Evolutionary conservation across 2,329 filamentous ascomycete genomes (phyloP).

Genomic region (Aspergillus fischeri): DNA sequence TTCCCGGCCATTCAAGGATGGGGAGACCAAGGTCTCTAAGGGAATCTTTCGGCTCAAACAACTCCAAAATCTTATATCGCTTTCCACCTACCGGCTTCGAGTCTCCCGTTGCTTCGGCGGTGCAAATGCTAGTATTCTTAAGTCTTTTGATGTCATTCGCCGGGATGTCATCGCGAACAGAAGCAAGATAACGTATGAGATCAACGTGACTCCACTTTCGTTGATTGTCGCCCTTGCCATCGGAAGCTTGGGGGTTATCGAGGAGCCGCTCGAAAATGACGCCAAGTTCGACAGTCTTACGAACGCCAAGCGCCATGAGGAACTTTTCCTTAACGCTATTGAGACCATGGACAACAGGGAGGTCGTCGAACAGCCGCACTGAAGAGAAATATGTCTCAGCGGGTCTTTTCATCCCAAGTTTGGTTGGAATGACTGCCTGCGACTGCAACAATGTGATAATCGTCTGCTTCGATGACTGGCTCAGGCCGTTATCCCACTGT

Average conservation of each 20-base stretch:
- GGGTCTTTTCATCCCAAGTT: slow-evolving; percentile 81
- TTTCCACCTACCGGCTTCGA: slow-evolving; percentile 54
- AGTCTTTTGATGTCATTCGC: slow-evolving; percentile 73
- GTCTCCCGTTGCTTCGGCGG: slow-evolving; percentile 60
- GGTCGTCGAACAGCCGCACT: slow-evolving; percentile 92
- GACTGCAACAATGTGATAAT: slow-evolving; percentile 62
- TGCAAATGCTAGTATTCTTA: slow-evolving; percentile 73
- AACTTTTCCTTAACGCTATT: slow-evolving; percentile 88
- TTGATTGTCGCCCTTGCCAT: slow-evolving; percentile 45
- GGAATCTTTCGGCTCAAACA: slow-evolving; percentile 73
- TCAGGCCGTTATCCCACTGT: slow-evolving; percentile 74
- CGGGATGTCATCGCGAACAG: slow-evolving; percentile 86
- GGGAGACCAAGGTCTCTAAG: slow-evolving; percentile 68
- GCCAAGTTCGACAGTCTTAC: slow-evolving; percentile 90
- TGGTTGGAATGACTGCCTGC: slow-evolving; percentile 81
- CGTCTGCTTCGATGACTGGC: slow-evolving; percentile 59
- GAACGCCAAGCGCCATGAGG: slow-evolving; percentile 73
- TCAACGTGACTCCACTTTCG: slow-evolving; percentile 87
- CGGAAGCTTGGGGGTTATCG: slow-evolving; percentile 48
- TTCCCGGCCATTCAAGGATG: slow-evolving; percentile 77
- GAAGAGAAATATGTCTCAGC: slow-evolving; percentile 83
- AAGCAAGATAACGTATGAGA: slow-evolving; percentile 88
- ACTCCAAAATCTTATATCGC: slow-evolving; percentile 67
- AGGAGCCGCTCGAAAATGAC: slow-evolving; percentile 88
- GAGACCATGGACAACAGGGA: slow-evolving; percentile 74